Percentiles rank a stretch among this genome's conserved stretches.
These are phyloP conservation scores for Cyclotella atomus DNA, from an alignment of 108 stramenopile species.

Conservation along the genomic window DNA sequence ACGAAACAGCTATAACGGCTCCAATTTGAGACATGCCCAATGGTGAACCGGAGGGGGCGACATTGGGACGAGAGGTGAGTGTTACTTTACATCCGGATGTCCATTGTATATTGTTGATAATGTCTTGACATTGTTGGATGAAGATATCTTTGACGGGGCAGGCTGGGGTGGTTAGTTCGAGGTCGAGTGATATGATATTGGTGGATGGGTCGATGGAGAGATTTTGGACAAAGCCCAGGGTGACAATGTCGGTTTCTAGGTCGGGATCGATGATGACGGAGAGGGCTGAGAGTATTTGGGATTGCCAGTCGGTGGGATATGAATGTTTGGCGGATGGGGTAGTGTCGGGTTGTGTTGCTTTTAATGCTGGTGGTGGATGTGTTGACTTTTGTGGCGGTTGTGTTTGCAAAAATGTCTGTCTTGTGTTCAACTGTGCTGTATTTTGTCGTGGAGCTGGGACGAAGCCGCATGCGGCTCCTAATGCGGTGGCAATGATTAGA, in stretches of 20 bases:
- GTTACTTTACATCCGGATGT: constrained; percentile 54
- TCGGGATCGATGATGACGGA: constrained; percentile 79
- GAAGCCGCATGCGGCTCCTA: too few species aligned
- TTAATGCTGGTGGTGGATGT: too few species aligned
- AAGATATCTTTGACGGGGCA: constrained; percentile 81
- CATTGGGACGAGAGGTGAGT: constrained; percentile 67
- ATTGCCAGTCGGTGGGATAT: constrained; percentile 74
- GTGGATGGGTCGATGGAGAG: constrained; percentile 55
- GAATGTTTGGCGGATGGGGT: too few species aligned
- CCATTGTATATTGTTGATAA: constrained; percentile 62
- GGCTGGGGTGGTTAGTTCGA: constrained; percentile 80
- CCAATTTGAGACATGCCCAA: constrained; percentile 77
- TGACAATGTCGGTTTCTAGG: constrained; percentile 75
- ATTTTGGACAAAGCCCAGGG: constrained; percentile 78
- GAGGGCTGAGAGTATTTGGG: constrained; percentile 65
- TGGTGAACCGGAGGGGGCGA: constrained; percentile 48
- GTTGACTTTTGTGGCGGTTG: too few species aligned
- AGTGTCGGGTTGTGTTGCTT: too few species aligned
- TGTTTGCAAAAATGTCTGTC: too few species aligned
- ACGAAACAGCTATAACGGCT: constrained; percentile 81
- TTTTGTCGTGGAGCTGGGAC: too few species aligned
- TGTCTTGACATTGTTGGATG: constrained; percentile 58
- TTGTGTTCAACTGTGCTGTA: too few species aligned
- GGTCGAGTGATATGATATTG: constrained; percentile 66
- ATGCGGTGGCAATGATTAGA: too few species aligned